Evolutionary conservation across 768 basidiomycete species (phyloP), one percentile per base, ranked within the genome.

Genomic region (Calocera cornea): DNA sequence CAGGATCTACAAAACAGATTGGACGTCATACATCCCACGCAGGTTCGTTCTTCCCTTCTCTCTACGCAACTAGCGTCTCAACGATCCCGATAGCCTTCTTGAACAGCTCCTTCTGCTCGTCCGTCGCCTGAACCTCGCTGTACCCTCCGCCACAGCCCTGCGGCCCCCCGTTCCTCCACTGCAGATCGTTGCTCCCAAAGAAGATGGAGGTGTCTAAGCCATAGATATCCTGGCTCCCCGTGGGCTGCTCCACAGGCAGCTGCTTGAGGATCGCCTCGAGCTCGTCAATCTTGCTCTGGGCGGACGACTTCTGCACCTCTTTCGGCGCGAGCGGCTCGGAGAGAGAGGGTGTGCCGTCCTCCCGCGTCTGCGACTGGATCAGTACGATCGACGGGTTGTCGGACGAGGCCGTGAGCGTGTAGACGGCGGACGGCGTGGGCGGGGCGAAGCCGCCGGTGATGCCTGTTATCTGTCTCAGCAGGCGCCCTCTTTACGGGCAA

Each of bases 371-470:
- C 16, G 82, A 77, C 17, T 79, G 72, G 71, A 90, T 76, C 31
- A 76, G 72, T 64, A 89, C 79, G 27, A 71, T 69, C 16, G 78
- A 41, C 54, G 78, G 75, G 7, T 71, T 72, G 1, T 74, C 66
- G 1, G 78, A 54, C 54, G 80, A 78, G n/a, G 73, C 72, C 24
- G 83, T 81, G 70, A 91, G 72, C 29, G 79, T 79, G 73, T 84
- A 79, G 72, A 87, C 76, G 16, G 83, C 84, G 31, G 76, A 76
- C 1, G 87, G 85, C 7, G 79, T 85, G 2, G 90, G 85, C 0
- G 88, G 86, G 14, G 83, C 84, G 72, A 92, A 88, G 44, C 90
- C 90, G 34, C 89, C 89, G 14, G 78, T 75, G 73, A 90, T 91
- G 68, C 90, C 90, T 91, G 72, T 7, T 67, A 36, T 40, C n/a